Base-by-base conservation (phyloP, 2,329 filamentous ascomycete genomes). In the Ophiocordyceps camponoti-rufipedis region DNA sequence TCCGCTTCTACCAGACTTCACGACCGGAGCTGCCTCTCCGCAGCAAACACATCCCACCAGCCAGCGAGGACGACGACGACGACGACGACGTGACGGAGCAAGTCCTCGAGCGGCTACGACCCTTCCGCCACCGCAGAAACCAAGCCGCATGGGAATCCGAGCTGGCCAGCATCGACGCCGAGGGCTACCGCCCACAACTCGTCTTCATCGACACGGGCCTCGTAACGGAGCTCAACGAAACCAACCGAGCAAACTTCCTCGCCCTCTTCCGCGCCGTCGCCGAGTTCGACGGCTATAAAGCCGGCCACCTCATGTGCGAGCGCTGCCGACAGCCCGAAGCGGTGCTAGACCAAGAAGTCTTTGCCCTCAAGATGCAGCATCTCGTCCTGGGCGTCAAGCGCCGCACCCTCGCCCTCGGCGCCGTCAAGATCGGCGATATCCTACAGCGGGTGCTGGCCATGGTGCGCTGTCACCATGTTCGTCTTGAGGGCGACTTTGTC, bases 161-260 rank as follows among this genome's bases (percentile, higher is more conserved):
- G 52, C 72, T 98, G 1, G 64, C 70, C 28, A 73, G 83, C 55
- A 80, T 98, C 45, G 87, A 95, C 53, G 66, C 69, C 29, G 89
- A 96, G 58, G 89, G 89, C 0, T 96, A 87, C 64, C 74, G 87
- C 12, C 91, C 91, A 2, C 91, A 98, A 59, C 71, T 98, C 31
- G 86, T 98, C 49, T 96, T 98, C 64, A 95, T 98, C 55, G 91
- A 98, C 59, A 94, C 91, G 0, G 91, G 91, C 1, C 72, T 98
- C 0, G 89, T 96, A 1, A 98, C 91, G 0, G 85, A 96, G 60
- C 74, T 98, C 19, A 96, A 94, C 57, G 77, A 75, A 7, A 78
- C 70, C 4, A 98, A 98, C 57, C 78, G 91, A 33, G 70, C 67
- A 23, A 98, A 98, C 61, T 98, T 98, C 61, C 70, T 98, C 4